These are phyloP conservation scores for Fonsecaea pugnacius DNA, from an alignment of 2,329 filamentous ascomycete species.

Conservation along the genomic window DNA sequence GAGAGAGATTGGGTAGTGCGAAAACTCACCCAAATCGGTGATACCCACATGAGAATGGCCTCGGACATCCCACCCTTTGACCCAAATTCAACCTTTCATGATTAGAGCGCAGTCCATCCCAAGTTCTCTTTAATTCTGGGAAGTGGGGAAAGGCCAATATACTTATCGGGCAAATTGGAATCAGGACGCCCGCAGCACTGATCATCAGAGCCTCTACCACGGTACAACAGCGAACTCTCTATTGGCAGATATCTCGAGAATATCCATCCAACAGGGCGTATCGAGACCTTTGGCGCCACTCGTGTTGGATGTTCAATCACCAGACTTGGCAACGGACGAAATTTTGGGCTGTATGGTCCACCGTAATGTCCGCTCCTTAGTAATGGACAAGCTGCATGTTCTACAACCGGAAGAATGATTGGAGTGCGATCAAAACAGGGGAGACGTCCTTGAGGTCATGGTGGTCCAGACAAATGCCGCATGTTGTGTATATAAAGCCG, in stretches of 20 bases:
- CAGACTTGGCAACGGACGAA: slow-evolving; percentile 20
- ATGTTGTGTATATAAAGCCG: slow-evolving; percentile 5
- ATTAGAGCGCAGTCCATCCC: neutral
- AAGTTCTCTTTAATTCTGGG: neutral
- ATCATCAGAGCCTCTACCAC: neutral
- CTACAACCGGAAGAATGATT: neutral
- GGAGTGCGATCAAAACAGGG: neutral
- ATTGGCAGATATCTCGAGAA: neutral
- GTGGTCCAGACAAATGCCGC: neutral
- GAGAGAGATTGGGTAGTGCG: slow-evolving; percentile 35
- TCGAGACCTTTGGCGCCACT: neutral
- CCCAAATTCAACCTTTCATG: neutral
- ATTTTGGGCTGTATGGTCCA: slow-evolving; percentile 16
- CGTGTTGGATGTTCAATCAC: neutral
- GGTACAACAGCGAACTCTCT: neutral
- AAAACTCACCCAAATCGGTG: slow-evolving; percentile 34
- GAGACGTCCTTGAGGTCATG: neutral
- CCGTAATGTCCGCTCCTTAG: slow-evolving; percentile 11
- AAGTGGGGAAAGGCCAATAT: neutral
- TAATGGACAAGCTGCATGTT: slow-evolving; percentile 5
- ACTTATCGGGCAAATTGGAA: neutral
- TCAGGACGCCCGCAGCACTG: neutral
- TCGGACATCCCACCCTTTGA: slow-evolving; percentile 28
- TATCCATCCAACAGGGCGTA: neutral
- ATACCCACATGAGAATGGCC: slow-evolving; percentile 37